Evolutionary conservation across 176 grass and related monocot genomes (phyloP), one percentile per base, ranked within the genome.

Genomic region (Chloris gayana): DNA sequence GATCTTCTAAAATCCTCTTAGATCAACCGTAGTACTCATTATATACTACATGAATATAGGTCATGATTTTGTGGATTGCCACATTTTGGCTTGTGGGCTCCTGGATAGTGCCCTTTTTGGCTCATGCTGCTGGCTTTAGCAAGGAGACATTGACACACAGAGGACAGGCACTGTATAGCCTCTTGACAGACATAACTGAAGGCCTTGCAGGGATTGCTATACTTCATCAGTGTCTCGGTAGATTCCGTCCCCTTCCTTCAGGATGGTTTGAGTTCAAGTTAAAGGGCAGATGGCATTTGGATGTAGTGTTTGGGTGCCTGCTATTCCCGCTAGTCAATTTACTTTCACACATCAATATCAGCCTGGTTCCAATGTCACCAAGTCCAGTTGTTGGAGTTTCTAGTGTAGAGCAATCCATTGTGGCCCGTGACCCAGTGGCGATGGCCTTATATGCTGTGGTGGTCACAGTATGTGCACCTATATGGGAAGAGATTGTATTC

Each of bases 11-110:
- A 14, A 32, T 72, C 17, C n/a, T 67, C 21, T 8, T 54, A 29
- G 26, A 50, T 75, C 24, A 68, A 45, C 47, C 60, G 50, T 45
- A 72, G n/a, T 64, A 26, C 9, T 77, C 14, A 67, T 14, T 73
- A 50, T 81, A 64, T 72, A 67, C 61, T 82, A 73, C 41, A 15
- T 71, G 67, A 75, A 81, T 73, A 14, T 88, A 99, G 96, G 90
- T 99, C 45, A 99, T 99, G 96, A 82, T 99, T 81, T 82, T 93
- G 57, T 95, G 96, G 96, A 89, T 99, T 60, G 88, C 90, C 65
- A 89, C 96, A 44, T 99, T 98, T 87, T 99, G 96, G 96, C 80
- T 95, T 60, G 96, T 93, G 49, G 96, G 96, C 83, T 99, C 96
- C 64, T 99, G 92, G 96, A 95, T 99, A 85, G 89, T 99, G 39